Conservation (phyloP, 257 asterid genomes). For the Petrea volubilis region DNA sequence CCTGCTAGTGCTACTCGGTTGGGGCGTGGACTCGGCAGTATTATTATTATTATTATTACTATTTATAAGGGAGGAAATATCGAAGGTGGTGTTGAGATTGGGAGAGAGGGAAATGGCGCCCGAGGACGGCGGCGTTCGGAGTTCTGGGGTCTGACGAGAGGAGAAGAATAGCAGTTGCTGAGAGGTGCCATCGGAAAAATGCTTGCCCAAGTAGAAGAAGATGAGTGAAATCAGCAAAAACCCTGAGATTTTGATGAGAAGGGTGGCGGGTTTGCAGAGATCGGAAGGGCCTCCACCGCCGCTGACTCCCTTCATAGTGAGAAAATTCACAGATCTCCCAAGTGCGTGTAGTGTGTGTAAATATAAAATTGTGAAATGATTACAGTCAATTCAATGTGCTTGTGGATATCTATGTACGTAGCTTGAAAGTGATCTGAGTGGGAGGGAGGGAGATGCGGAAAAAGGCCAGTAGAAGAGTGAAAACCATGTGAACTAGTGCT, state of each 20-base stretch:
- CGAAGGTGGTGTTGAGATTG: conserved; percentile 49
- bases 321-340: conserved; percentile 32
- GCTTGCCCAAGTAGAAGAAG: conserved; percentile 44
- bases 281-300: conserved; percentile 42
- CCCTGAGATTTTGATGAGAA: conserved; percentile 44
- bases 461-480: neutral
- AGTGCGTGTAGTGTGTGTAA: neutral
- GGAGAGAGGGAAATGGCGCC: conserved; percentile 52
- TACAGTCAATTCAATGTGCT: too few relatives aligned
- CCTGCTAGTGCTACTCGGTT: neutral
- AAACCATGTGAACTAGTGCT: too few relatives aligned
- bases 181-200: conserved; percentile 42
- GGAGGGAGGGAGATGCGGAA: neutral
- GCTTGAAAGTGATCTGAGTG: too few relatives aligned
- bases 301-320: conserved; percentile 45
- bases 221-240: conserved; percentile 51
- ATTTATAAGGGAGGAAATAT: conserved; percentile 43
- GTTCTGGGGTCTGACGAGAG: conserved; percentile 35
- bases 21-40: conserved; percentile 23
- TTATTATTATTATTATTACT: too few relatives aligned
- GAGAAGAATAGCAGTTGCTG: conserved; percentile 72
- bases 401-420: too few relatives aligned
- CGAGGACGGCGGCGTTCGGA: conserved; percentile 20
- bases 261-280: conserved; percentile 53
- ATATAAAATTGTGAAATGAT: neutral